Evolutionary conservation across 768 basidiomycete species (phyloP).

Genomic region (Russula vinacea): DNA sequence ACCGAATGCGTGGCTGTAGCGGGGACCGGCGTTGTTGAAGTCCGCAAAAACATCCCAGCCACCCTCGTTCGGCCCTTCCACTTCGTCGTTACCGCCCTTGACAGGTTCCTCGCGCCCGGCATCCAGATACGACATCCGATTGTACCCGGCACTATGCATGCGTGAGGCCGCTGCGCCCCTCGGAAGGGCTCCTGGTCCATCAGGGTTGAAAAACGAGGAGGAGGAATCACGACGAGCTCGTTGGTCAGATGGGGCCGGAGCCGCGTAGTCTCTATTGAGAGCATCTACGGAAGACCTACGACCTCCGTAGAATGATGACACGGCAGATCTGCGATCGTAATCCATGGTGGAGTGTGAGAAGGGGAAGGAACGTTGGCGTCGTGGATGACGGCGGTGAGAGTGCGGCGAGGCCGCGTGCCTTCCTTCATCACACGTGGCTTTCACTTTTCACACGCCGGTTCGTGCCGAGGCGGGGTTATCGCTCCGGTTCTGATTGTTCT

Average conservation of each 20-base stretch:
- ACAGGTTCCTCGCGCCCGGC: constrained; percentile 71
- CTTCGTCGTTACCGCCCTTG: constrained; percentile 72
- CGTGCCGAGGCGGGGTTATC: no score
- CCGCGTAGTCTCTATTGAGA: constrained; percentile 52
- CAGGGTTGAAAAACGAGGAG: constrained; percentile 60
- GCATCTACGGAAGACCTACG: constrained; percentile 60
- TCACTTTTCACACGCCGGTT: constrained; percentile 2
- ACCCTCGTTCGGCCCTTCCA: constrained; percentile 45
- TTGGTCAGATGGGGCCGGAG: constrained; percentile 32
- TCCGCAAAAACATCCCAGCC: constrained; percentile 84
- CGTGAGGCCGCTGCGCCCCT: constrained; percentile 32
- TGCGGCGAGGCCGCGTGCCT: not conserved
- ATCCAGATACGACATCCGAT: constrained; percentile 62
- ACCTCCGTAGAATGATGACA: constrained; percentile 76
- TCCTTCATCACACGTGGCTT: not conserved
- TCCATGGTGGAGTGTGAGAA: constrained; percentile 48
- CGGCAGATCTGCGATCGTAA: constrained; percentile 71
- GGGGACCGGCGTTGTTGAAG: constrained; percentile 82
- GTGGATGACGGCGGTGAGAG: constrained; percentile 5
- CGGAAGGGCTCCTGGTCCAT: constrained; percentile 38
- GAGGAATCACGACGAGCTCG: constrained; percentile 62
- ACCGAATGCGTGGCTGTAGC: constrained; percentile 65
- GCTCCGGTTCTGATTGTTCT: no score
- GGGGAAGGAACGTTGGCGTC: constrained; percentile 18
- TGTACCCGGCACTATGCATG: constrained; percentile 59